Evolutionary conservation across 2,329 filamentous ascomycete genomes (phyloP), one percentile per base, ranked within the genome.

Genomic region (Ophiostoma tasmaniense): DNA sequence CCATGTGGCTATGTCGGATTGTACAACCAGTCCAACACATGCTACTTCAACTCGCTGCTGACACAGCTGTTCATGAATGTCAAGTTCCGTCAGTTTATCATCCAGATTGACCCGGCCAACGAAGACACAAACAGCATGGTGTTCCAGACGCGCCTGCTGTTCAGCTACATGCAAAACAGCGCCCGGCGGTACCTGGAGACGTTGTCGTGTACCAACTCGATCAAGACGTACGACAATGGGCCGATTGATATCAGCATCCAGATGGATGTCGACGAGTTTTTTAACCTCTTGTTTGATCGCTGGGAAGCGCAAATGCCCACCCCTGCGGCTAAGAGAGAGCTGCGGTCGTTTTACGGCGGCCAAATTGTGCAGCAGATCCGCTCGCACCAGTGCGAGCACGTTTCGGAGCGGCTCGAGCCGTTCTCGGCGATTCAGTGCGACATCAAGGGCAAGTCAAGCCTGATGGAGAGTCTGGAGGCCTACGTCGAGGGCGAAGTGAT

Each of bases 251-350:
- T 96, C 33, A 87, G 89, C 69, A 87, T 91, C 70, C 95, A 99
- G 78, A 98, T 99, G 92, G 95, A 99, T 76, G 95, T 97, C 5
- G 95, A 98, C 74, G 93, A 97, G 76, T 99, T 98, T 76, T 98
- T 96, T 80, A 97, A 95, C 75, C 84, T 97, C 4, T 84, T 99
- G 0, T 95, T 98, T 74, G 93, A 96, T 77, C 87, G 93, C 33
- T 93, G 93, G 86, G 96, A 99, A 76, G 86, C 87, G 10, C 92
- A 97, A 75, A 87, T 98, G 72, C 78, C 85, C 22, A 84, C 85
- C 11, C 78, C 82, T 1, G 83, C 87, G n/a, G 86, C 87, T 42
- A 96, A 91, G 78, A 88, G 86, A 72, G 80, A 79, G 28, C 90
- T 99, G 72, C 87, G 90, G 66, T 89, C 89, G 0, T 95, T 98